phyloP scores from a whole-genome alignment of 1,284 basidiomycete species.

The Rugosomyces carneus region DNA sequence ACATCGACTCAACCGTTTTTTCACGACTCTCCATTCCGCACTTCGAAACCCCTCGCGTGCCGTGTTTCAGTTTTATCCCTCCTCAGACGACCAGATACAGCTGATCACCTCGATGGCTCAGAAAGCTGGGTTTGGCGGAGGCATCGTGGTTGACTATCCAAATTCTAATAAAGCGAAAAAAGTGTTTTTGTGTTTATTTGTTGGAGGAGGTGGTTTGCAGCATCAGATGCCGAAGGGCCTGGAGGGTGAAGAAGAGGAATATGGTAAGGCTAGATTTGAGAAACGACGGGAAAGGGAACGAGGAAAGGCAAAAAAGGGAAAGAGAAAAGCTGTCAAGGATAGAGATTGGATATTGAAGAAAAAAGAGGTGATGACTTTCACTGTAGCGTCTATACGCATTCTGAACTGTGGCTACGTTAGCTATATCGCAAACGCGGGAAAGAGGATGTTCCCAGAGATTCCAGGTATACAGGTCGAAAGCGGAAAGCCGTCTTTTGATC shows the following conservation, averaged over 20 bases:
- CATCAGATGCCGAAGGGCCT: conserved; percentile 71
- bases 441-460: conserved; percentile 72
- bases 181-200: conserved; percentile 85
- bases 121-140: conserved; percentile 94
- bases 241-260: conserved; percentile 56
- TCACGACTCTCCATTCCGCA: conserved; percentile 92
- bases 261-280: conserved; percentile 57
- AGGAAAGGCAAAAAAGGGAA: conserved; percentile 47
- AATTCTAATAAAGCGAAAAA: conserved; percentile 94
- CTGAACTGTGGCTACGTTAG: conserved; percentile 30
- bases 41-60: conserved; percentile 91
- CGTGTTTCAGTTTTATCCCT: conserved; percentile 94
- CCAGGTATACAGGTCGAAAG: conserved; percentile 77
- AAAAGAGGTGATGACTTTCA: conserved; percentile 55
- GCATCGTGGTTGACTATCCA: conserved; percentile 94
- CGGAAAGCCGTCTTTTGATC: conserved; percentile 60
- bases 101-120: conserved; percentile 93
- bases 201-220: conserved; percentile 64
- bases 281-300: conserved; percentile 58
- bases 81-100: conserved; percentile 91
- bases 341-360: conserved; percentile 81
- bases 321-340: conserved; percentile 62
- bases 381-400: conserved; percentile 4
- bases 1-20: conserved; percentile 88
- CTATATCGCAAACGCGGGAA: conserved; percentile 78